A percentile compares a stretch with the other conserved stretches of the same genome.
These are phyloP conservation scores for Furculomyces boomerangus DNA, from an alignment of 371 early-diverging fungal species.

Conservation along the genomic window DNA sequence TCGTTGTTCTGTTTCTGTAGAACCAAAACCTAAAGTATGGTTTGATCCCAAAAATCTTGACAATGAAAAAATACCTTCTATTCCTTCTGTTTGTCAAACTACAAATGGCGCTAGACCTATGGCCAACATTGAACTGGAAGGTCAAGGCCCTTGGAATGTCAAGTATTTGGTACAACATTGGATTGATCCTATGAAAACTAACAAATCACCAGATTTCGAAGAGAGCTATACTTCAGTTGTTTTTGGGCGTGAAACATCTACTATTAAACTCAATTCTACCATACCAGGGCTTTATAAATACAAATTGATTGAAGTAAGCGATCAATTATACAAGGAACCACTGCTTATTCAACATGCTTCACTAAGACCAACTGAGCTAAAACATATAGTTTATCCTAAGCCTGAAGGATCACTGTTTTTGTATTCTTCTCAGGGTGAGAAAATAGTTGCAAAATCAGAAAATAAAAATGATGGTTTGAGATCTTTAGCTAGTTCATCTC, in stretches of 20 bases:
- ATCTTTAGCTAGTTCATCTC: background rate
- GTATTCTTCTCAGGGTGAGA: slow-evolving; percentile 12
- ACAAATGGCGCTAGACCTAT: background rate
- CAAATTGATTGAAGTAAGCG: slow-evolving; percentile 14
- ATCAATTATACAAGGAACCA: slow-evolving; percentile 15
- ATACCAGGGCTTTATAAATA: slow-evolving; percentile 20
- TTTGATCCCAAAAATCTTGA: slow-evolving; percentile 2
- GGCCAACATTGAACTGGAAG: slow-evolving; percentile 12
- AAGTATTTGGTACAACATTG: slow-evolving; percentile 20
- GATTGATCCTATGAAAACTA: slow-evolving; percentile 4
- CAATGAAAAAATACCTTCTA: background rate
- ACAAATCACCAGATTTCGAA: slow-evolving; percentile 9
- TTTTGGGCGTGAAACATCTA: slow-evolving; percentile 6
- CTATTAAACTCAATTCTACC: slow-evolving; percentile 12
- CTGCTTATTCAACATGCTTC: slow-evolving; percentile 7
- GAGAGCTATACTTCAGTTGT: slow-evolving; percentile 13
- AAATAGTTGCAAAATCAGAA: background rate
- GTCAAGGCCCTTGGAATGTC: slow-evolving; percentile 20
- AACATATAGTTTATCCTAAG: slow-evolving; percentile 12
- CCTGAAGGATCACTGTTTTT: slow-evolving; percentile 16
- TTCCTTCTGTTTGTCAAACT: slow-evolving; percentile 6
- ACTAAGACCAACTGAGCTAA: slow-evolving; percentile 3
- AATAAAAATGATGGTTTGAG: background rate
- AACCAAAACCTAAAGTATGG: slow-evolving; percentile 21
- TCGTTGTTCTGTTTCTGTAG: slow-evolving; percentile 17